phyloP scores from a whole-genome alignment of 108 stramenopile species.

The Cyclostephanos invisitatus region DNA sequence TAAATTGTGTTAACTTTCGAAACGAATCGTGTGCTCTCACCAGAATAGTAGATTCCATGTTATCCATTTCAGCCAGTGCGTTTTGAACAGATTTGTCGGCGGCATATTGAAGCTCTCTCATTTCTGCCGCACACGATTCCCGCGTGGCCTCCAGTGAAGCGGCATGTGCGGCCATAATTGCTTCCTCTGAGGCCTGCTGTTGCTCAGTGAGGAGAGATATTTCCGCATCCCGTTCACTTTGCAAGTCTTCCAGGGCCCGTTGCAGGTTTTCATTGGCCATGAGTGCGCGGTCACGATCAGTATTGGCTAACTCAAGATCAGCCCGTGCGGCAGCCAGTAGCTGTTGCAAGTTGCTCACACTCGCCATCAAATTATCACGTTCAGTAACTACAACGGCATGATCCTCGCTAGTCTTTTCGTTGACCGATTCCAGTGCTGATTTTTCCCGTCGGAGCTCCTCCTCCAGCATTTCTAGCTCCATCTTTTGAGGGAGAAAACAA shows the following conservation, averaged over 20 bases:
- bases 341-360: slow-evolving; percentile 70
- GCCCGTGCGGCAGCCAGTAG: slow-evolving; percentile 71
- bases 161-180: slow-evolving; percentile 67
- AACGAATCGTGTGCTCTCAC: slow-evolving; percentile 10
- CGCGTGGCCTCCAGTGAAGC: slow-evolving; percentile 62
- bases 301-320: slow-evolving; percentile 77
- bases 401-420: slow-evolving; percentile 44
- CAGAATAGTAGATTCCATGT: slow-evolving; percentile 53
- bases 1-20: neutral
- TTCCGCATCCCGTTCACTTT: slow-evolving; percentile 86
- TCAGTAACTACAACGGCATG: slow-evolving; percentile 57
- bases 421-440: slow-evolving; percentile 46
- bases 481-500: slow-evolving; percentile 28
- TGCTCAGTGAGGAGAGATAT: slow-evolving; percentile 76
- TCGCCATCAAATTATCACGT: slow-evolving; percentile 63
- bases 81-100: slow-evolving; percentile 62
- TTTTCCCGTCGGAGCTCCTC: slow-evolving; percentile 77
- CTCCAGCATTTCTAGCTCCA: slow-evolving; percentile 79
- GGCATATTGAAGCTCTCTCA: slow-evolving; percentile 65
- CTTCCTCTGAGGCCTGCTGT: slow-evolving; percentile 59
- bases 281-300: slow-evolving; percentile 69
- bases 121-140: slow-evolving; percentile 59
- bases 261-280: slow-evolving; percentile 77
- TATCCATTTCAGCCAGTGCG: slow-evolving; percentile 60
- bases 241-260: slow-evolving; percentile 78